Percentiles rank a stretch among this genome's conserved stretches.
Conservation (phyloP, 1,139 yeast genomes). For the Candida pseudoviswanathii region DNA sequence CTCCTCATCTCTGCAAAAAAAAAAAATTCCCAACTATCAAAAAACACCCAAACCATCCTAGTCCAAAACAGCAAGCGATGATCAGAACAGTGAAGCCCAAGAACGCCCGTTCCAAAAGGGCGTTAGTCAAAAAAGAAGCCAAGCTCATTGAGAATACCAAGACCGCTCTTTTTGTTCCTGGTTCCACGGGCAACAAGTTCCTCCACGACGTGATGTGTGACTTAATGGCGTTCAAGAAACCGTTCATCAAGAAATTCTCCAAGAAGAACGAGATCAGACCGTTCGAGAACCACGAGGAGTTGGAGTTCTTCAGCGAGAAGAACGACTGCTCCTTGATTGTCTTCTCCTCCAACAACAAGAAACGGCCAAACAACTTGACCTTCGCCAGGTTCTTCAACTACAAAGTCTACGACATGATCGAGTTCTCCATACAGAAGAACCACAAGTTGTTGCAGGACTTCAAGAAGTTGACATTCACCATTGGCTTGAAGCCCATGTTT, state of each 20-base stretch:
- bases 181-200: constrained; percentile 75
- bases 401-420: constrained; percentile 92
- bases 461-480: constrained; percentile 73
- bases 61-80: constrained; percentile 34
- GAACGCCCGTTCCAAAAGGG: constrained; percentile 95
- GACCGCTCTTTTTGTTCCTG: constrained; percentile 89
- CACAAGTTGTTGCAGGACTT: constrained; percentile 79
- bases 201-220: constrained; percentile 91
- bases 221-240: constrained; percentile 88
- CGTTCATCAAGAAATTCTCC: constrained; percentile 81
- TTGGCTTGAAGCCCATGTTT: constrained; percentile 95
- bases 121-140: constrained; percentile 84
- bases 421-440: constrained; percentile 71
- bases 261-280: constrained; percentile 91
- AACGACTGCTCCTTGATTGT: constrained; percentile 88
- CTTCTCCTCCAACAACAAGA: constrained; percentile 81
- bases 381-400: constrained; percentile 88
- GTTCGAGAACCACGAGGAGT: constrained; percentile 83
- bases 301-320: constrained; percentile 93
- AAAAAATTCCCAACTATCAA: constrained; percentile 5
- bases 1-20: neutral
- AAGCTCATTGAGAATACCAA: constrained; percentile 89
- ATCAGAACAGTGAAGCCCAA: constrained; percentile 78
- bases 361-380: constrained; percentile 89
- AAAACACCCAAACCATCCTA: neutral